phyloP scores from a whole-genome alignment of 768 basidiomycete species.

The Calocera viscosa region DNA sequence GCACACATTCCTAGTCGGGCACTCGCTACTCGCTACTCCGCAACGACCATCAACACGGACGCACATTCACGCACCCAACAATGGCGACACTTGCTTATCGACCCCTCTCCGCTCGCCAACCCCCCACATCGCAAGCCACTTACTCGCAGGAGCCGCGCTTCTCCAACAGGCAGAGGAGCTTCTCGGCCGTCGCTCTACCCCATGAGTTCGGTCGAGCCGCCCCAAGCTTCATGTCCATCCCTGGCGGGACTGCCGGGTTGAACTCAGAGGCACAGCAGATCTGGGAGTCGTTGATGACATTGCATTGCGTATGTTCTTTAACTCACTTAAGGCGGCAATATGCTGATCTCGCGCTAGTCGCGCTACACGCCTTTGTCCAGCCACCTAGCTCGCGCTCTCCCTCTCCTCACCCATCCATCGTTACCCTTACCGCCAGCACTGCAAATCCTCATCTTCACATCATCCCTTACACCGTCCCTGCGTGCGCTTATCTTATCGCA shows the following conservation, averaged over 20 bases:
- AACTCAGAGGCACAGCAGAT: background rate
- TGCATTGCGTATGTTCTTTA: background rate
- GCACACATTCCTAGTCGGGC: background rate
- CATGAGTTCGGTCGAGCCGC: background rate
- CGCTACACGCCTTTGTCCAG: background rate
- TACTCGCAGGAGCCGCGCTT: background rate
- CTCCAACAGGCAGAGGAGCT: background rate
- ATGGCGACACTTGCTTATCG: background rate
- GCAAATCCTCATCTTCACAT: constrained; percentile 5
- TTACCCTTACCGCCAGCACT: background rate
- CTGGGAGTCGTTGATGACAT: constrained; percentile 5
- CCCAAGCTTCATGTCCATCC: background rate
- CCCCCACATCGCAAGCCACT: background rate
- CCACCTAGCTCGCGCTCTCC: background rate
- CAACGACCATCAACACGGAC: background rate
- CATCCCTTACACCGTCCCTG: background rate
- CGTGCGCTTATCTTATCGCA: background rate
- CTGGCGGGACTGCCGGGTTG: background rate
- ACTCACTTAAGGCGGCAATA: background rate
- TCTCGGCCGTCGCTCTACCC: background rate
- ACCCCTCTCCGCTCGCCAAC: background rate
- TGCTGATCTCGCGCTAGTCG: background rate
- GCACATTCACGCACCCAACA: background rate
- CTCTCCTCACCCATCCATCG: constrained; percentile 2
- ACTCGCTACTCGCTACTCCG: background rate